Base-by-base conservation (phyloP, 495 filamentous ascomycete species). In the Neohortaea acidophila region DNA sequence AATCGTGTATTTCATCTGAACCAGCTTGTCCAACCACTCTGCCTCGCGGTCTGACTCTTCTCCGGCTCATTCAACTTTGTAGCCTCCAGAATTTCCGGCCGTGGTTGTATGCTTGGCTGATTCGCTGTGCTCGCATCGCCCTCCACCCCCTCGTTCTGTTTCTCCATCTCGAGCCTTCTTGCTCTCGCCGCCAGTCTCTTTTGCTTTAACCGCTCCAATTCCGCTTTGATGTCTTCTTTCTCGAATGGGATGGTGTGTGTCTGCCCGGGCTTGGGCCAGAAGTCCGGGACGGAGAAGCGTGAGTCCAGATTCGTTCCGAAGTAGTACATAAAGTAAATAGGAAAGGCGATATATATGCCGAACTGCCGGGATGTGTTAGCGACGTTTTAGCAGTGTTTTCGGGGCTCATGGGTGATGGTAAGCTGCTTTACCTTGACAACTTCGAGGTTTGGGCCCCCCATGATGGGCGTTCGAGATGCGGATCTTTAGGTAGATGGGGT, bases 281-380 rank as follows among this genome's bases (percentile, higher is more conserved):
- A 99, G 43, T 79, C 79, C 10, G 79, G 75, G 1, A 93, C 81
- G 30, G 67, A 54, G 66, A 99, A 99, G 43, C 80, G 78, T 38
- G 75, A 70, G 60, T 99, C 89, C 45, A 99, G 81, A 59, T 99
- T 99, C 29, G 85, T 93, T 57, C 89, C 89, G 66, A 94, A 97
- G 64, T 97, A 97, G 68, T 93, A 97, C 89, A 97, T 97, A 66
- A 89, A 82, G 45, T 81, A 85, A 51, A 97, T 94, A 17, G 89
- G 89, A 63, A 97, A 96, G 68, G 94, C 76, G 62, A 97, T 79
- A 65, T 96, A 97, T 70, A 87, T 80, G 64, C 86, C 84, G 64
- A 94, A 94, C 86, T 94, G 43, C 5, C 13, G 9, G 21, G n/a
- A n/a, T n/a, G n/a, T n/a, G n/a, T n/a, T n/a, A n/a, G n/a, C 37